Base-by-base conservation (phyloP, 2,329 filamentous ascomycete species). In the Botrytis pseudocinerea region DNA sequence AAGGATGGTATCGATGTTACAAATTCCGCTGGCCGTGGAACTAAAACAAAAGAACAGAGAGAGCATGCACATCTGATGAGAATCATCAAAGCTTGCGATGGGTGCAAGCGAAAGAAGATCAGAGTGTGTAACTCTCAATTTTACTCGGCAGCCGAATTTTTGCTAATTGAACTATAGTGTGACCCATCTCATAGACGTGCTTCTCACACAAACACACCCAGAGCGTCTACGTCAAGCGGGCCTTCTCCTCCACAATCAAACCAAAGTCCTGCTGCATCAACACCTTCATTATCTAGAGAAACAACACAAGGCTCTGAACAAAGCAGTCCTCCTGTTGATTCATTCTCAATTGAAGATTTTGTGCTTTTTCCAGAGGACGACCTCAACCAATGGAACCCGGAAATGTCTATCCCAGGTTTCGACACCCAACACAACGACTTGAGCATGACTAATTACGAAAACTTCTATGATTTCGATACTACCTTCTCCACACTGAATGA, bases 41-140 rank as follows among this genome's bases (percentile, higher is more conserved):
- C 86, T 80, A 91, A 91, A 83, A 90, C 89, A 70, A 90, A 89
- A 84, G 89, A 91, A 83, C 89, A 91, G 83, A 86, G 89, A 48
- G 89, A 91, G 70, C 89, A 91, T 78, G 89, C 89, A 9, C 89
- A 90, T 76, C 82, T 91, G 64, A 91, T 91, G 87, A 84, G 89
- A 74, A 89, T 89, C 79, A 88, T 91, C 80, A 90, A 90, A 82
- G 89, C 89, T n/a, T 91, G 89, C 79, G 87, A 90, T 61, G 83
- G 84, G 74, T 91, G 89, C 83, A 83, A 85, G 74, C 85, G 83
- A 80, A 91, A 90, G 85, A 91, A 91, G 86, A 85, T 88, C 59
- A 86, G 88, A 73, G 78, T 80, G 70, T 74, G 78, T 76, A n/a
- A 9, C 25, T 22, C 51, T 38, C 28, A 48, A 28, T 28, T 28